These are phyloP conservation scores for Coleophoma eucalyptorum DNA, from an alignment of 2,329 filamentous ascomycete species.

Conservation along the genomic window DNA sequence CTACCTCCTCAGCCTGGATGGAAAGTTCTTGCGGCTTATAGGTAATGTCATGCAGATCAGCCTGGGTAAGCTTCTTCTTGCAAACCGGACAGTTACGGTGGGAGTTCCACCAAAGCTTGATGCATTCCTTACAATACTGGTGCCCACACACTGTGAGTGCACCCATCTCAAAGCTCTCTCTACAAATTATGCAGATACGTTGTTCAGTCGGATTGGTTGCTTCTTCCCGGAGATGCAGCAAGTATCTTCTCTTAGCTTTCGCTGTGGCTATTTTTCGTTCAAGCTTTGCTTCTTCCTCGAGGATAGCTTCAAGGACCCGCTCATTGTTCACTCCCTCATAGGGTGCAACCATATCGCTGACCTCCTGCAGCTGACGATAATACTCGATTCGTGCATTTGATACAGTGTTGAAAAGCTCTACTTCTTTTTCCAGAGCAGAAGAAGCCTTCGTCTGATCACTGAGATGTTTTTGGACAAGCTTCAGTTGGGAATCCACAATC, in stretches of 20 bases:
- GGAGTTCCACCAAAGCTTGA: constrained; percentile 71
- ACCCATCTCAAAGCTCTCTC: constrained; percentile 70
- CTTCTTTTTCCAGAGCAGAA: constrained; percentile 58
- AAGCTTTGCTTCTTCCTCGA: constrained; percentile 56
- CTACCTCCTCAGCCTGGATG: constrained; percentile 55
- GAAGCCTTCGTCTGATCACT: constrained; percentile 46
- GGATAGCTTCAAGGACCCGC: constrained; percentile 34
- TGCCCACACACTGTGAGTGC: constrained; percentile 86
- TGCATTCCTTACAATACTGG: constrained; percentile 86
- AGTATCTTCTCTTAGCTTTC: constrained; percentile 73
- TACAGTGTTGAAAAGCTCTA: constrained; percentile 69
- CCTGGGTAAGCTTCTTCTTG: constrained; percentile 61
- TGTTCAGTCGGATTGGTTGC: constrained; percentile 55
- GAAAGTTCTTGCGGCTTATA: constrained; percentile 73
- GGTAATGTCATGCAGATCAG: constrained; percentile 80
- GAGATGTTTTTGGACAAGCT: constrained; percentile 51
- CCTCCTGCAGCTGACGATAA: constrained; percentile 82
- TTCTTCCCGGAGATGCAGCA: constrained; percentile 34
- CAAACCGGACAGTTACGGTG: constrained; percentile 81
- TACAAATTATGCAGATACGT: constrained; percentile 83
- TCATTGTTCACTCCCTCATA: constrained; percentile 52
- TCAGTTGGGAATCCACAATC: constrained; percentile 62
- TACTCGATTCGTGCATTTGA: constrained; percentile 89
- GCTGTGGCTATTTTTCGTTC: constrained; percentile 55
- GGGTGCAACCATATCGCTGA: constrained; percentile 83